phyloP scores from a whole-genome alignment of 106 monocot species.

The Allium sativum region DNA sequence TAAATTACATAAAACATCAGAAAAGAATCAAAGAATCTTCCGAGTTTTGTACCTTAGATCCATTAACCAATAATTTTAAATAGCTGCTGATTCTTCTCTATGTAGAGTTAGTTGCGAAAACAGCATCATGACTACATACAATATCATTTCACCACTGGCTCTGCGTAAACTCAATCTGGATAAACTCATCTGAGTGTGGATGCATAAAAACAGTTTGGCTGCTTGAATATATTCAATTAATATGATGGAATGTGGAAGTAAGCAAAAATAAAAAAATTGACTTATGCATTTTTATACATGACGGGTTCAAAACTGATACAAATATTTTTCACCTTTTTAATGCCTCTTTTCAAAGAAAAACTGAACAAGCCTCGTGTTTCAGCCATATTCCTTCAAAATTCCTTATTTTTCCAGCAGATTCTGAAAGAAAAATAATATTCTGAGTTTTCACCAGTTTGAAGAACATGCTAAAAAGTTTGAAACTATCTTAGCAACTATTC shows the following conservation, averaged over 20 bases:
- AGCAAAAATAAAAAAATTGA: too few species aligned
- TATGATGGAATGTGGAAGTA: too few species aligned
- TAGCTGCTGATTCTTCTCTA: not conserved
- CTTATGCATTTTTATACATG: too few species aligned
- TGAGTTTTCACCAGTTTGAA: too few species aligned
- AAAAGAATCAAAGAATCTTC: constrained; percentile 1
- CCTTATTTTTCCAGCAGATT: too few species aligned
- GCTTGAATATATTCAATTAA: too few species aligned
- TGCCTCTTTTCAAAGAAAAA: too few species aligned
- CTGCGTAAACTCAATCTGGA: not conserved
- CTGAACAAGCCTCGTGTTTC: too few species aligned
- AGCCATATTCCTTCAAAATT: too few species aligned
- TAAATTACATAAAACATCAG: not conserved
- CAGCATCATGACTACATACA: not conserved
- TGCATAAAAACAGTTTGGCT: not conserved
- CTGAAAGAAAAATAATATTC: too few species aligned
- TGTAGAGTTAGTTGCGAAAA: not conserved
- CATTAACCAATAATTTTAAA: not conserved
- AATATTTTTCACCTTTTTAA: too few species aligned
- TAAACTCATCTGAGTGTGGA: not conserved
- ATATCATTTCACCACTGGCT: not conserved
- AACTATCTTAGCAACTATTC: not conserved
- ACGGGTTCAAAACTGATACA: too few species aligned
- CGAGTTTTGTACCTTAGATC: not conserved
- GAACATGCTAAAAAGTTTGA: not conserved